Percentiles rank a stretch among this genome's conserved stretches.
Evolutionary conservation across 306 rosid species (phyloP).

Genomic region (Malus sylvestris): DNA sequence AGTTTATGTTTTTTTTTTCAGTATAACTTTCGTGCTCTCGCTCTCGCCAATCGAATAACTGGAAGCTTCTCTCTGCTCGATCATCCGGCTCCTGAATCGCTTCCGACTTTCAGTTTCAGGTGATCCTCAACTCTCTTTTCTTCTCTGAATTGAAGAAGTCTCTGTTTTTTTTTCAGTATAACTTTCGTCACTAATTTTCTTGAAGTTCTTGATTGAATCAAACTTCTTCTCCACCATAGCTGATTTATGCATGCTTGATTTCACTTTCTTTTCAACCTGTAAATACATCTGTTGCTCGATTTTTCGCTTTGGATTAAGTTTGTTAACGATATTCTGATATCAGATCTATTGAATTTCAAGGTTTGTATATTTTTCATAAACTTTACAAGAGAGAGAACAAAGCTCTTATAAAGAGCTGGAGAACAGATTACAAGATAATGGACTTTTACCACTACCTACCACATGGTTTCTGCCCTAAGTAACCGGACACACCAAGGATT

Average conservation of each 20-base stretch:
- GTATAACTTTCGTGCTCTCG: background rate
- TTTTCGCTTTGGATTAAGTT: background rate
- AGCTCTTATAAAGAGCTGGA: no score
- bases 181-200: background rate
- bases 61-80: slow-evolving; percentile 10
- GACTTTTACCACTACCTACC: no score
- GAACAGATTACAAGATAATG: no score
- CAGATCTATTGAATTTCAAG: background rate
- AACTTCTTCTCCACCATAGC: background rate
- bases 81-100: background rate
- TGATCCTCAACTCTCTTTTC: slow-evolving; percentile 20
- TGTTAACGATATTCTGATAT: background rate
- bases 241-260: background rate
- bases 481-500: no score
- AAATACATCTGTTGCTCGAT: background rate
- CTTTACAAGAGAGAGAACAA: no score
- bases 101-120: slow-evolving; percentile 30
- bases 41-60: slow-evolving; percentile 10
- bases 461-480: no score
- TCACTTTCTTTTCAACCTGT: background rate
- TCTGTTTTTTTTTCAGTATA: background rate
- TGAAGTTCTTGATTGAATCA: background rate
- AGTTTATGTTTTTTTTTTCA: background rate
- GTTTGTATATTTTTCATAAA: no score
- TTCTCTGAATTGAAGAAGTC: slow-evolving; percentile 1